These are phyloP conservation scores for Rhizoclosmatium sp. DNA, from an alignment of 192 early-diverging fungal genomes.

Conservation along the genomic window DNA sequence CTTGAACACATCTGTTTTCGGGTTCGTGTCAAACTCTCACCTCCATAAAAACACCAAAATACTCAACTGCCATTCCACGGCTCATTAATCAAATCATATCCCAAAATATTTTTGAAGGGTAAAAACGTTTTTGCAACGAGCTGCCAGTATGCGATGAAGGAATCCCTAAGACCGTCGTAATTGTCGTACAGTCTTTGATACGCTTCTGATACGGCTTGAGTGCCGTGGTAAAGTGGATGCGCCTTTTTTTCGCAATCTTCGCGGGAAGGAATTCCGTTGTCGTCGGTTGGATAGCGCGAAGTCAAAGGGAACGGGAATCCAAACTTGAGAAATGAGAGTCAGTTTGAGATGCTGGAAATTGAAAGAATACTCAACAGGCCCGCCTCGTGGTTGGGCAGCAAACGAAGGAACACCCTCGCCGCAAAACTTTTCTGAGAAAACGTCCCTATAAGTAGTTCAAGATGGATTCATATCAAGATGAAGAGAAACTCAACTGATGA, in stretches of 20 bases:
- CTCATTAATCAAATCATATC: conserved; percentile 70
- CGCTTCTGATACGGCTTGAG: conserved; percentile 53
- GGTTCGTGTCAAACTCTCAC: not conserved
- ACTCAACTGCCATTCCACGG: conserved; percentile 42
- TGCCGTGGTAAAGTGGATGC: conserved; percentile 44
- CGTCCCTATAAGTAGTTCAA: not conserved
- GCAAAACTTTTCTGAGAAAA: conserved; percentile 37
- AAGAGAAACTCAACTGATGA: conserved; percentile 63
- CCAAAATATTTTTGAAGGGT: conserved; percentile 57
- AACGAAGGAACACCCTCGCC: conserved; percentile 41
- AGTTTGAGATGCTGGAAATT: not conserved
- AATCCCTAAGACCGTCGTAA: conserved; percentile 60
- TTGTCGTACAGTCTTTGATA: conserved; percentile 61
- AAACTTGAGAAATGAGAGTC: conserved; percentile 6
- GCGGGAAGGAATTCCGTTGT: conserved; percentile 27
- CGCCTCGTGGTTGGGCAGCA: conserved; percentile 28
- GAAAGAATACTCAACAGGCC: conserved; percentile 20
- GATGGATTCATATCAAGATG: conserved; percentile 37
- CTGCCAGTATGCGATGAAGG: conserved; percentile 67
- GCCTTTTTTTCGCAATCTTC: conserved; percentile 22
- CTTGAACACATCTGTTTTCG: conserved; percentile 21
- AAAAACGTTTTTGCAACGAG: conserved; percentile 56
- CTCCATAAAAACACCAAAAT: conserved; percentile 1
- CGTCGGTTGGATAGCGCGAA: conserved; percentile 10
- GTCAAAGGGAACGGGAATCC: conserved; percentile 36